Base-by-base conservation (phyloP, 2,329 filamentous ascomycete species). In the Remersonia thermophila region DNA sequence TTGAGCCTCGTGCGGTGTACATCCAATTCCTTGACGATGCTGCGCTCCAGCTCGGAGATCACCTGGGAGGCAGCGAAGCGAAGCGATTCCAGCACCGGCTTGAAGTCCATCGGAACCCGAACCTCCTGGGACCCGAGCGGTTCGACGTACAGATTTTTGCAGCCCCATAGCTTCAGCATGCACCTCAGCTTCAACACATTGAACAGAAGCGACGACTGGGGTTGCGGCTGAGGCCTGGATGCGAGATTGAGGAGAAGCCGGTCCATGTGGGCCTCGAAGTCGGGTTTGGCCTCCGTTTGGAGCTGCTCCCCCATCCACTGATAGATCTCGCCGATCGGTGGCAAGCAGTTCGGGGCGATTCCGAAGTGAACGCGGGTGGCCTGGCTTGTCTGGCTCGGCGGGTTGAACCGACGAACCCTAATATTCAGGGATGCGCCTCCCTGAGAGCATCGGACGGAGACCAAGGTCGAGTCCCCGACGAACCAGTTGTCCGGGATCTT, bases 141-240 rank as follows among this genome's bases (percentile, higher is more conserved):
- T n/a, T n/a, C n/a, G 20, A 9, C 5, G 20, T 23, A 23, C 10
- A 46, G 32, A 12, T 39, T 27, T 12, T 43, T 39, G 36, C 41
- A 43, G 20, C 41, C 37, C 47, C 44, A 47, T 3, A 48, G 14
- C 37, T 39, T 44, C 39, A 38, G 45, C 47, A 50, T 48, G 11
- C 38, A 38, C 23, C 32, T 41, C 46, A 50, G 45, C 10, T 37
- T 35, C 9, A 42, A 18, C 17, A 47, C 13, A 8, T 43, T 37
- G 8, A 14, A 15, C 39, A 48, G 9, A 32, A 47, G 5, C 5
- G 20, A 34, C 6, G 30, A n/a, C 29, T 30, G n/a, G 3, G 15
- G n/a, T 7, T 12, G 18, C n/a, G 2, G 20, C 20, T 13, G n/a
- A 25, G 12, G 7, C 26, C 18, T n/a, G 11, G n/a, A 9, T n/a